These are phyloP conservation scores for Graphium sp. DNA, from an alignment of 2,329 filamentous ascomycete genomes.

Conservation along the genomic window DNA sequence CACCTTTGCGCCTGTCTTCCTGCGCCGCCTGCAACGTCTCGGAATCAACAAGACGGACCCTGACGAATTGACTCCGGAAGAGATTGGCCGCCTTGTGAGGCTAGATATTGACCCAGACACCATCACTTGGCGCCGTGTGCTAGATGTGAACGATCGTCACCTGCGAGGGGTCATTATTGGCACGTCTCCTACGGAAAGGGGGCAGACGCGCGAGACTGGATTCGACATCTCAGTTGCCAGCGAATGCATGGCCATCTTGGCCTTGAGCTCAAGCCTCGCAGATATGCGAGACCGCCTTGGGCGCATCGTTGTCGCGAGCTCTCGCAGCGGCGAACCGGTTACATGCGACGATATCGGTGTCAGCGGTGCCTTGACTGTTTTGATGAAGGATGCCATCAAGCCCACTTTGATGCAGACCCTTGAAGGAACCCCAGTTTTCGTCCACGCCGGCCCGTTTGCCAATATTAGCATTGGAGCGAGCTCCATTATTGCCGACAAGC, in stretches of 20 bases:
- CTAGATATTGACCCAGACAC: conserved; percentile 93
- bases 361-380: conserved; percentile 76
- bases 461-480: conserved; percentile 98
- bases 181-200: conserved; percentile 78
- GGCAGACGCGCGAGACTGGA: conserved; percentile 70
- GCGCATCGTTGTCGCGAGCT: conserved; percentile 88
- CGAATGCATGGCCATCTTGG: conserved; percentile 96
- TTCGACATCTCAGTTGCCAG: conserved; percentile 97
- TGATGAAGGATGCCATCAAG: conserved; percentile 98
- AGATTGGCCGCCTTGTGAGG: conserved; percentile 75
- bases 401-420: conserved; percentile 97
- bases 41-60: conserved; percentile 93
- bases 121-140: conserved; percentile 89
- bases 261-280: conserved; percentile 69
- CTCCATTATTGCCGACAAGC: conserved; percentile 85
- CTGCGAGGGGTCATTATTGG: conserved; percentile 80
- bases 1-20: conserved; percentile 78
- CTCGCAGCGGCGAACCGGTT: conserved; percentile 69
- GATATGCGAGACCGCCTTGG: conserved; percentile 91
- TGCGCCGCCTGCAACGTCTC: conserved; percentile 83
- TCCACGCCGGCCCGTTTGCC: conserved; percentile 92
- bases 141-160: conserved; percentile 95
- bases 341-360: conserved; percentile 93
- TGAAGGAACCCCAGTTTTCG: conserved; percentile 92
- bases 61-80: conserved; percentile 76